Evolutionary conservation across 768 basidiomycete genomes (phyloP).

Genomic region (Imleria badia): DNA sequence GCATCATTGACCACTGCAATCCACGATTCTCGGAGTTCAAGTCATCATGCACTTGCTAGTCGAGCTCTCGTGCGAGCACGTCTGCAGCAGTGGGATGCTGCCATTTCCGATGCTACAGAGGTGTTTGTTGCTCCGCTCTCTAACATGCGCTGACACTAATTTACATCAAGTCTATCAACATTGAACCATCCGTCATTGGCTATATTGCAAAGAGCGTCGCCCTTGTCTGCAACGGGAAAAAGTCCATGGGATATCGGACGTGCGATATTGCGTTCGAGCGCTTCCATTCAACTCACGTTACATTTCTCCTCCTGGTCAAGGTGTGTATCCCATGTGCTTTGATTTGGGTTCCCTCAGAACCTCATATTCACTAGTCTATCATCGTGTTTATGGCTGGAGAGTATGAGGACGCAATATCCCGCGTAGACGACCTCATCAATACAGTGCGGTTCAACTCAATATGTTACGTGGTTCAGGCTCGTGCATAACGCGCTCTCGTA

Average conservation of each 20-base stretch:
- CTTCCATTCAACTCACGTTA: too few relatives aligned
- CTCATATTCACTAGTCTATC: background rate
- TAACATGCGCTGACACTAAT: background rate
- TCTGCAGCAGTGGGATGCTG: too few relatives aligned
- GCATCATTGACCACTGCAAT: too few relatives aligned
- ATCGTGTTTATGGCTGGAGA: background rate
- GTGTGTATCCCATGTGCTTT: background rate
- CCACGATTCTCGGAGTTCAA: too few relatives aligned
- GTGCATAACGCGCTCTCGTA: background rate
- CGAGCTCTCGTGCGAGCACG: too few relatives aligned
- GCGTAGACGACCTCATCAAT: background rate
- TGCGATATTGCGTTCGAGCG: too few relatives aligned
- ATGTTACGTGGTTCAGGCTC: background rate
- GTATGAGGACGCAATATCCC: background rate
- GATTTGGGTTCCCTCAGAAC: background rate
- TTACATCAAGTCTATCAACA: background rate
- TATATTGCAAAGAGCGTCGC: background rate
- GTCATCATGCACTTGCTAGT: too few relatives aligned
- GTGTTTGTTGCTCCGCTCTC: background rate
- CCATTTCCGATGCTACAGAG: background rate
- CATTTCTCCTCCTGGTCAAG: background rate
- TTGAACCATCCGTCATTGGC: background rate
- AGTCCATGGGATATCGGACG: background rate
- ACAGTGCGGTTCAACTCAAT: background rate
- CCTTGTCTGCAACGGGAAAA: background rate